Percentiles rank a stretch among this genome's conserved stretches.
Evolutionary conservation across 441 rosid species (phyloP).

Genomic region (Breynia disticha): DNA sequence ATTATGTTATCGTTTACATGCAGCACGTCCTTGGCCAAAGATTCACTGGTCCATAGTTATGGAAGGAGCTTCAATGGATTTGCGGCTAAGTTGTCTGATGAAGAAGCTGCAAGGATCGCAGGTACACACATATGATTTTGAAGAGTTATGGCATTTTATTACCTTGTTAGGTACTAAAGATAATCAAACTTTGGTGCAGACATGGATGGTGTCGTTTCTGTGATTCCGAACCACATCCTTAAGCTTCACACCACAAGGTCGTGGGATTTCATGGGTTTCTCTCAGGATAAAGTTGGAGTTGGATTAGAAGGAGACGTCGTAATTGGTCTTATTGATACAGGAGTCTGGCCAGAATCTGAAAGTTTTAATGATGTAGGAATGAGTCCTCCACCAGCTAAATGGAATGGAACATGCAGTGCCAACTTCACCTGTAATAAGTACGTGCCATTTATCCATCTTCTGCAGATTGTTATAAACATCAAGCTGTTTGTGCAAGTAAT

Average conservation of each 20-base stretch:
- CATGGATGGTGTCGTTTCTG: slow-evolving; percentile 64
- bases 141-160: not conserved
- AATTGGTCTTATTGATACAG: slow-evolving; percentile 20
- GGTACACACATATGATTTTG: slow-evolving; percentile 8
- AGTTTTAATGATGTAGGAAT: slow-evolving; percentile 39
- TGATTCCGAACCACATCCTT: slow-evolving; percentile 45
- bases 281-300: slow-evolving; percentile 23
- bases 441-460: not conserved
- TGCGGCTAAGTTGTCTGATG: slow-evolving; percentile 55
- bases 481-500: too few relatives aligned
- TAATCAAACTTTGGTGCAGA: slow-evolving; percentile 22
- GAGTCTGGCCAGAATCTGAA: slow-evolving; percentile 48
- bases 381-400: slow-evolving; percentile 30
- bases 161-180: not conserved
- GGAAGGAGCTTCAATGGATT: slow-evolving; percentile 73
- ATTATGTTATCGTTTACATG: slow-evolving; percentile 2
- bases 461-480: too few relatives aligned
- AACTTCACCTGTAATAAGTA: slow-evolving; percentile 39
- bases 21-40: slow-evolving; percentile 27
- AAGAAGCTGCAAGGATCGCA: slow-evolving; percentile 26
- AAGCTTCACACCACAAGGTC: slow-evolving; percentile 79
- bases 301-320: slow-evolving; percentile 2
- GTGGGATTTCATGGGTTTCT: slow-evolving; percentile 70
- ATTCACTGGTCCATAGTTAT: slow-evolving; percentile 37
- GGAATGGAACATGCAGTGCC: slow-evolving; percentile 38